Base-by-base conservation (phyloP, 495 filamentous ascomycete species). In the Trichoderma gamsii region DNA sequence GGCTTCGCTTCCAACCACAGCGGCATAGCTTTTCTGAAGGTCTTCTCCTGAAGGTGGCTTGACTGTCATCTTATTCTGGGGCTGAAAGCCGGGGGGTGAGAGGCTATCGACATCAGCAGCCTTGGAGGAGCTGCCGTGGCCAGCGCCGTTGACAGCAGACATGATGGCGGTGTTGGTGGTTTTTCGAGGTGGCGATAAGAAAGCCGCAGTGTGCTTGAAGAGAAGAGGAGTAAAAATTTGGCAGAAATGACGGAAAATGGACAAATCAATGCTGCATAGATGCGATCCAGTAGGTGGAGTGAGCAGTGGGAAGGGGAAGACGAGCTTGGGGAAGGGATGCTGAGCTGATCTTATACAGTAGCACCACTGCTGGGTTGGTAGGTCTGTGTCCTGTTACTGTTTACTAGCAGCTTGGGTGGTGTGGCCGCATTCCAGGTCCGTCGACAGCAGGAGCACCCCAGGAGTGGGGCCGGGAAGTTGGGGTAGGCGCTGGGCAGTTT, bases 1-100 rank as follows among this genome's bases (percentile, higher is more conserved):
- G 44, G 85, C 86, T 72, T 96, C 90, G 23, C 89, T 87, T 66
- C 87, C 87, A 61, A 90, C 77, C 69, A 97, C 84, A 65, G 82
- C 83, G 4, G 95, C 95, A 79, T 99, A 99, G 72, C 85, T 89
- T 38, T 90, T 90, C 78, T 99, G 95, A 8, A 99, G 83, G 72
- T 98, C 95, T 69, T 89, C 90, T 66, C 87, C 80, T 32, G 87
- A 86, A 5, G 94, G 90, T 43, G 92, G 94, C 73, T 95, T 86
- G 44, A 98, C 92, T 13, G 85, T 84, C 77, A 97, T 89, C 71
- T 90, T 70, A 8, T 70, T 73, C 52, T 81, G 77, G 5, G 80
- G 52, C 35, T 75, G 76, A 70, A 82, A 84, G 52, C 79, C 78
- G 63, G 41, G 32, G n/a, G 66, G 21, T 15, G 12, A 12, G 25